Conservation (phyloP, 345 rosid genomes). For the Arabis alpina region DNA sequence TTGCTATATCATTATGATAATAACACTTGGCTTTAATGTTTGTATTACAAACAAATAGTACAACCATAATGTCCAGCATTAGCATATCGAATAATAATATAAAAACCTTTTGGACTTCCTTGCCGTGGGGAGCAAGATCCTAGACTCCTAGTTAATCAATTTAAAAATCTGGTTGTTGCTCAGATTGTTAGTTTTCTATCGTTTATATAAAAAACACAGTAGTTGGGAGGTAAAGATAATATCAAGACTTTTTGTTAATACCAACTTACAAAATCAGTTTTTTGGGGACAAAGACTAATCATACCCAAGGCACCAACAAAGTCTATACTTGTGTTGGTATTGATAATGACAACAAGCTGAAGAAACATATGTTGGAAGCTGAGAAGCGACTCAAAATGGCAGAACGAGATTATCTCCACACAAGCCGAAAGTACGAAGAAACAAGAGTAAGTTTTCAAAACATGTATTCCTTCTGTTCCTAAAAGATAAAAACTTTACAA, state of each 20-base stretch:
- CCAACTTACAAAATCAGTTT: background rate
- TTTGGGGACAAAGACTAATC: background rate
- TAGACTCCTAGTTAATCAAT: background rate
- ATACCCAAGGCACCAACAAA: background rate
- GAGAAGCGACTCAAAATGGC: constrained; percentile 24
- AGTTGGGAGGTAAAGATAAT: background rate
- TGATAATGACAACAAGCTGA: background rate
- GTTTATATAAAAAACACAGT: background rate
- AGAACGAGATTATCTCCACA: constrained; percentile 34
- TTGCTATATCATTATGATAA: background rate
- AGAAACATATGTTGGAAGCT: constrained; percentile 27
- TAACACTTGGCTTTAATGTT: background rate
- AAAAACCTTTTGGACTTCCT: background rate
- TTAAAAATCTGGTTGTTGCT: background rate
- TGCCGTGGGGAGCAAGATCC: constrained; percentile 28
- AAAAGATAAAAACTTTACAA: no score
- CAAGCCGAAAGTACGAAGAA: constrained; percentile 33
- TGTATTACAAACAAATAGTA: background rate
- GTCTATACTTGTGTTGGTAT: no score
- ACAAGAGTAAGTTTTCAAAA: constrained; percentile 7
- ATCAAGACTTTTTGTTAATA: background rate
- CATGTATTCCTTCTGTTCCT: no score
- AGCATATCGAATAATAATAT: background rate
- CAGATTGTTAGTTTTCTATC: background rate
- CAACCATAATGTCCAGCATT: background rate